Evolutionary conservation across 2,329 filamentous ascomycete genomes (phyloP).

Genomic region (Fusarium napiforme): DNA sequence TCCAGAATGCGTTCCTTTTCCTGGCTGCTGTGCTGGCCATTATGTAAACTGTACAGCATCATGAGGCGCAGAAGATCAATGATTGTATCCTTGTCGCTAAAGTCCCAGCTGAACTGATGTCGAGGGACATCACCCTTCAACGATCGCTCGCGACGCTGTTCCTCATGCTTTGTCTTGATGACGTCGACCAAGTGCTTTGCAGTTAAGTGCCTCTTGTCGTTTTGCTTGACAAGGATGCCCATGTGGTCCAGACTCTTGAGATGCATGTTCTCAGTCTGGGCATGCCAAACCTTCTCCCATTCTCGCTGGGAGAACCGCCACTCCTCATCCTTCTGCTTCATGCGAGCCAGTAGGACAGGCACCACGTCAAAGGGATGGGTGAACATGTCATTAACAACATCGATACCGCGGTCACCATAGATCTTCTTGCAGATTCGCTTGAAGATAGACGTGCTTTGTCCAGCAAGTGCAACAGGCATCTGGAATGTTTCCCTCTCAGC

Average conservation of each 20-base stretch:
- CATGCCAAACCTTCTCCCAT: constrained; percentile 99
- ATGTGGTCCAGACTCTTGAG: constrained; percentile 97
- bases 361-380: constrained; percentile 85
- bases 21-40: constrained; percentile 75
- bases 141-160: constrained; percentile 79
- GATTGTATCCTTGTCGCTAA: constrained; percentile 76
- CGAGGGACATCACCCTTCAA: constrained; percentile 70
- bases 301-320: constrained; percentile 97
- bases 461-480: constrained; percentile 85
- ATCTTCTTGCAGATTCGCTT: constrained; percentile 98
- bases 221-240: constrained; percentile 87
- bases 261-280: constrained; percentile 94
- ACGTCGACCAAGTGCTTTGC: constrained; percentile 90
- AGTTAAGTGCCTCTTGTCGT: constrained; percentile 91
- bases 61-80: constrained; percentile 70
- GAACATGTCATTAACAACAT: constrained; percentile 90
- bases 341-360: constrained; percentile 84
- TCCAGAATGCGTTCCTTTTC: constrained; percentile 80
- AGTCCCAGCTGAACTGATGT: constrained; percentile 80
- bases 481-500: constrained; percentile 78
- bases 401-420: constrained; percentile 87
- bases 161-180: constrained; percentile 92
- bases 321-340: constrained; percentile 97
- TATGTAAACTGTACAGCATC: constrained; percentile 73
- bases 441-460: constrained; percentile 95